Evolutionary conservation across 129 eudicot genomes (phyloP), one percentile per base, ranked within the genome.

Genomic region (Artemisia annua): DNA sequence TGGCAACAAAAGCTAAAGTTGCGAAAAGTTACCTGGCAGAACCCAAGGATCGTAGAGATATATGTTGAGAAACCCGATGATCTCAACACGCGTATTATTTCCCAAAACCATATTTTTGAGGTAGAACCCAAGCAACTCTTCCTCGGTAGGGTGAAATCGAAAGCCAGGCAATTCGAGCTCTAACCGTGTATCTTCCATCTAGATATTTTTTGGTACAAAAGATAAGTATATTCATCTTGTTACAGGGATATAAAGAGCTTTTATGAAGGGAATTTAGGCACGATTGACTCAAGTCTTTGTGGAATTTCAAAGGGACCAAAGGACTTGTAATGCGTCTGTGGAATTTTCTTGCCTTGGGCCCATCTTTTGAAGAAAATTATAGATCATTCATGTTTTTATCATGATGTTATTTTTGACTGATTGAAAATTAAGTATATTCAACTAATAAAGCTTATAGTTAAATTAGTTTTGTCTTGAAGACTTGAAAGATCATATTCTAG

Each of bases 101-200:
- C 88, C 96, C 1, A 67, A 63, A 3, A 88, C 74, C 79, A 70
- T 83, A 48, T 74, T 77, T 35, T 72, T 87, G n/a, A 91, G 96
- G 83, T 91, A 91, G 78, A 86, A 91, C 3, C 74, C 85, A 5
- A 91, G 68, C 14, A 91, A 85, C 83, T 91, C 97, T 78, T 91
- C 96, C 53, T 91, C 97, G 1, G 92, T 91, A 0, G 97, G 97
- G 62, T 91, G 96, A 63, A 91, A 91, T 17, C 97, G 85, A 56
- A 91, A 91, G 19, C 97, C 97, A 0, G 96, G 97, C 64, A 91
- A 72, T 7, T 80, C 75, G 51, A 86, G 58, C 73, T 82, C 79
- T 9, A 69, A 28, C 18, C 72, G 16, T 10, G 76, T 55, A 30
- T 67, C 80, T 50, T 80, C 89, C 91, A 89, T 89, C 74, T 74